Evolutionary conservation across 177 flowering plant species (phyloP).

Genomic region (Telopea speciosissima): DNA sequence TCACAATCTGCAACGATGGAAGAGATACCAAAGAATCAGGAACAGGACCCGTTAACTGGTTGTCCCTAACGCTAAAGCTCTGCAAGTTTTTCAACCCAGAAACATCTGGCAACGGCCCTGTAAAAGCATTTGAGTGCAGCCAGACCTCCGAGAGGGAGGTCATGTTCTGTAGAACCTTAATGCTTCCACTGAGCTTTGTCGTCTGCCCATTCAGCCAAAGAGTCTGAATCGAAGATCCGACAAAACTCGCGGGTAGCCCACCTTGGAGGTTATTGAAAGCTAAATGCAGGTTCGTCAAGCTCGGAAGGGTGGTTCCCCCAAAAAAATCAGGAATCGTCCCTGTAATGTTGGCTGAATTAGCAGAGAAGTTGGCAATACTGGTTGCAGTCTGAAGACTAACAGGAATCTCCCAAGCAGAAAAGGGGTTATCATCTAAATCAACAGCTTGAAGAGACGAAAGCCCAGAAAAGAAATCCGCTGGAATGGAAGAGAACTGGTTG

Average conservation of each 20-base stretch:
- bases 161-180: constrained; percentile 54
- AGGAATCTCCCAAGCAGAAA: constrained; percentile 56
- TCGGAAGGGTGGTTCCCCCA: constrained; percentile 21
- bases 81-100: constrained; percentile 26
- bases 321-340: constrained; percentile 67
- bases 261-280: constrained; percentile 49
- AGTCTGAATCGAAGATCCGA: constrained; percentile 35
- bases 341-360: constrained; percentile 38
- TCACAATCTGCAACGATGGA: constrained; percentile 25
- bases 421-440: constrained; percentile 48
- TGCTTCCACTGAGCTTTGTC: constrained; percentile 38
- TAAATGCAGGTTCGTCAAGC: constrained; percentile 36
- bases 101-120: constrained; percentile 74
- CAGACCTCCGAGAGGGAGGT: constrained; percentile 43
- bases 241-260: constrained; percentile 43
- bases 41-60: constrained; percentile 62
- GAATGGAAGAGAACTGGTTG: constrained; percentile 52
- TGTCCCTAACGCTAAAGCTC: constrained; percentile 53
- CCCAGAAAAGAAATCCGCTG: constrained; percentile 57
- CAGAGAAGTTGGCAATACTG: constrained; percentile 45
- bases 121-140: constrained; percentile 53
- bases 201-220: constrained; percentile 69
- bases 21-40: constrained; percentile 44
- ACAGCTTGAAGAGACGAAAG: constrained; percentile 35
- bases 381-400: constrained; percentile 27